Evolutionary conservation across 1,139 yeast species (phyloP), one percentile per base, ranked within the genome.

Genomic region (Magnusiomyces ingens): DNA sequence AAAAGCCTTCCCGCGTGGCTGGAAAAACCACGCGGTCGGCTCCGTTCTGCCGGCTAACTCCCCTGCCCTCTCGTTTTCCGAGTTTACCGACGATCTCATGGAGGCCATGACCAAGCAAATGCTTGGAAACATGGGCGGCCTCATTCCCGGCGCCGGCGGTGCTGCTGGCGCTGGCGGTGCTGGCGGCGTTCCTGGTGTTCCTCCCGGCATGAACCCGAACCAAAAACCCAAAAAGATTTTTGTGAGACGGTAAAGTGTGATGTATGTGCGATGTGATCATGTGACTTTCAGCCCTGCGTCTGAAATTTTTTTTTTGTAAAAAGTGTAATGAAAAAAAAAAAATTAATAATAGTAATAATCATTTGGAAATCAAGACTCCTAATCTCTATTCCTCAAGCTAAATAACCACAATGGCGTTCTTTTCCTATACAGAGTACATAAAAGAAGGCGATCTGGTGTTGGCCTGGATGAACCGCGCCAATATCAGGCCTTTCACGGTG

Each of bases 381-480:
- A 26, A 26, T 5, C 8, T 26, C 8, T 26, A 8, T 26, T 26
- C 32, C 4, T 26, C 32, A 37, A 37, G 4, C 46, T 21, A 45
- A 29, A 15, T 19, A 11, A n/a, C 17, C 19, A 3, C 6, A 47
- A 55, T 55, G 57, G 50, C 57, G 15, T 80, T 80, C 67, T 70
- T 69, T 63, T 58, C 67, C n/a, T 79, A 76, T 65, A 81, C 82
- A 60, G 78, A 78, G 55, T 56, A 64, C 19, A 84, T 93, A 48
- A 84, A 83, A 62, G 94, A 85, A 59, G 95, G 95, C 2, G 97
- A 90, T 64, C 72, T 90, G 22, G 95, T 88, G 2, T 77, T 93
- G 29, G 91, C 89, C 0, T 93, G 91, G 78, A 78, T 93, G 49
- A 84, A 93, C 46, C 76, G 99, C 62, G 84, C 82, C 40, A 79